Evolutionary conservation across 805 yeast species (phyloP), one percentile per base, ranked within the genome.

Genomic region (Pichia thaimueangensis): DNA sequence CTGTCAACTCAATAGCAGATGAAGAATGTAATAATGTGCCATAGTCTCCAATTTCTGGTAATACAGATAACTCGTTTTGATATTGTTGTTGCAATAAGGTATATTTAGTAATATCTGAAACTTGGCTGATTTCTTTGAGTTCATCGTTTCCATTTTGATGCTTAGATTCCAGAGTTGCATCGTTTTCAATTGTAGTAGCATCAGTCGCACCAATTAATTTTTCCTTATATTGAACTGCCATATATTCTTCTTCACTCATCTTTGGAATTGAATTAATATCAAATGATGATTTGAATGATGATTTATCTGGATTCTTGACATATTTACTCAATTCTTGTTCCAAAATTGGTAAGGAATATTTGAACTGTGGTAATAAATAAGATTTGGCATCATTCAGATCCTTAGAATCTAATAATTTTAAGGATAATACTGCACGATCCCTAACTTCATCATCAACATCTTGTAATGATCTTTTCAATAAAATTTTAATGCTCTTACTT

Each of bases 361-460:
- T 75, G 47, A 77, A 70, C 39, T 77, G 76, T 42, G 89, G 84
- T 42, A 80, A 73, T 48, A 89, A 73, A 52, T 82, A 77, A 39
- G 68, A 69, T 30, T 69, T 66, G 22, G 71, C 67, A 17, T 63
- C 62, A 39, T 62, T 60, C 31, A 62, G 51, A 21, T 66, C 65
- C 25, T 60, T 59, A 8, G 67, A 58, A 7, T 70, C 59, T 25
- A 86, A 73, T 47, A 88, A 76, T 50, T 78, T 74, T 57, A 91
- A 72, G 2, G 95, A 82, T 53, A 91, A 70, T 3, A 95, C 84
- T 9, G 98, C 97, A 62, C 98, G 81, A 62, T 91, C 98, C 70
- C 98, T 86, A 27, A 93, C 98, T 66, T 91, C 98, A 64, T 91
- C 98, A 62, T 91, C 96, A 35, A 72, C 76, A 63, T 91, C 98